phyloP scores from a whole-genome alignment of 164 flowering plant species.

The Annona cherimola region DNA sequence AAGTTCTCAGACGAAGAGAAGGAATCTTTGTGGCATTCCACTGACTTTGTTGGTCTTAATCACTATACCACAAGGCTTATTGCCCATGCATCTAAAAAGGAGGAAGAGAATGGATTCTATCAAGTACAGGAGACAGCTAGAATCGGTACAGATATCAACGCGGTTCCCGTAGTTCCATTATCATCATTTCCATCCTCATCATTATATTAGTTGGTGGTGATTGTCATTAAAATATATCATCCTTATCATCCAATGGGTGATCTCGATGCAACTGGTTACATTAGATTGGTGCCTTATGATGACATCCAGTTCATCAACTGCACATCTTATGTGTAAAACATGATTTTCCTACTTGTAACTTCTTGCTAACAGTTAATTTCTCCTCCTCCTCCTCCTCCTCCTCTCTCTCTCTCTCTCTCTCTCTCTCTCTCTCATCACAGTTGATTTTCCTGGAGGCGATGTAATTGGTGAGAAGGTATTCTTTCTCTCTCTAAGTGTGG shows the following conservation, averaged over 20 bases:
- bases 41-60: slow-evolving; percentile 83
- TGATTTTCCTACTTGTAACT: too few species aligned
- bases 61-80: slow-evolving; percentile 84
- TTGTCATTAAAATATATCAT: neutral
- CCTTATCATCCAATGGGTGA: slow-evolving; percentile 8
- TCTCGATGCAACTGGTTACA: neutral
- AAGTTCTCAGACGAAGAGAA: slow-evolving; percentile 60
- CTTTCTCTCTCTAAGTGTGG: slow-evolving; percentile 10
- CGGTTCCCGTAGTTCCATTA: neutral
- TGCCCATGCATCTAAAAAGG: slow-evolving; percentile 30
- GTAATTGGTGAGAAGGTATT: slow-evolving; percentile 72
- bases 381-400: too few species aligned
- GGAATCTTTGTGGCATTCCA: slow-evolving; percentile 42
- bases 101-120: slow-evolving; percentile 41
- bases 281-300: too few species aligned
- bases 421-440: slow-evolving; percentile 22
- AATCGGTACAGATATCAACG: slow-evolving; percentile 38
- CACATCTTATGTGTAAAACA: too few species aligned
- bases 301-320: too few species aligned
- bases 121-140: slow-evolving; percentile 55
- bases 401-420: too few species aligned
- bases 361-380: too few species aligned
- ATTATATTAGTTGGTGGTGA: neutral
- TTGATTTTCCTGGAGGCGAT: slow-evolving; percentile 59
- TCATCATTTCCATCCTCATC: slow-evolving; percentile 2